Conservation (phyloP, 805 yeast species). For the Cyberlindnera galapagoensis region DNA sequence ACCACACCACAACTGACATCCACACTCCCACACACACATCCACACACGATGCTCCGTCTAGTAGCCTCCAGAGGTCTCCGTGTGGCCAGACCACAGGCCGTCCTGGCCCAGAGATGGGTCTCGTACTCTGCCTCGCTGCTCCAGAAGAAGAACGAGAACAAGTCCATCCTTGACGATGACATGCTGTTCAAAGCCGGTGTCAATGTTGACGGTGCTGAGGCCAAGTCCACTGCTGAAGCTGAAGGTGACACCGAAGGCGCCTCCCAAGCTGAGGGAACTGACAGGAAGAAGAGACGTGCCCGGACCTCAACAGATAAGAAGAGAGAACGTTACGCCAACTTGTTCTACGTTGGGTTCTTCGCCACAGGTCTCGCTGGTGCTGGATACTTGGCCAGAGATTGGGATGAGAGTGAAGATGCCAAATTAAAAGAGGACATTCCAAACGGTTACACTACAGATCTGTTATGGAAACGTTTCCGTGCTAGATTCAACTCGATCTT, state of each 20-base stretch:
- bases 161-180: conserved; percentile 73
- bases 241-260: conserved; percentile 11
- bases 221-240: conserved; percentile 3
- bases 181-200: conserved; percentile 79
- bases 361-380: conserved; percentile 46
- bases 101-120: conserved; percentile 5
- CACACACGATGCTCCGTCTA: conserved; percentile 2
- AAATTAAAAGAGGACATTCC: conserved; percentile 46
- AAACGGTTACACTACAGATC: conserved; percentile 61
- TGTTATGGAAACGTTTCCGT: conserved; percentile 61
- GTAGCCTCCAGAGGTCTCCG: background rate
- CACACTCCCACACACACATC: no score
- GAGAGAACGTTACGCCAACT: conserved; percentile 75
- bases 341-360: conserved; percentile 54
- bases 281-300: conserved; percentile 37
- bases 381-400: conserved; percentile 74
- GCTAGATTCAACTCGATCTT: conserved; percentile 71
- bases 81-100: background rate
- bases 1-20: no score
- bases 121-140: conserved; percentile 14
- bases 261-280: no score
- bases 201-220: conserved; percentile 37
- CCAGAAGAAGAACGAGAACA: conserved; percentile 22
- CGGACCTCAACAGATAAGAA: conserved; percentile 71
- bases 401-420: conserved; percentile 73